Evolutionary conservation across 495 filamentous ascomycete species (phyloP), one percentile per base, ranked within the genome.

Genomic region (Podospora pseudopauciseta): DNA sequence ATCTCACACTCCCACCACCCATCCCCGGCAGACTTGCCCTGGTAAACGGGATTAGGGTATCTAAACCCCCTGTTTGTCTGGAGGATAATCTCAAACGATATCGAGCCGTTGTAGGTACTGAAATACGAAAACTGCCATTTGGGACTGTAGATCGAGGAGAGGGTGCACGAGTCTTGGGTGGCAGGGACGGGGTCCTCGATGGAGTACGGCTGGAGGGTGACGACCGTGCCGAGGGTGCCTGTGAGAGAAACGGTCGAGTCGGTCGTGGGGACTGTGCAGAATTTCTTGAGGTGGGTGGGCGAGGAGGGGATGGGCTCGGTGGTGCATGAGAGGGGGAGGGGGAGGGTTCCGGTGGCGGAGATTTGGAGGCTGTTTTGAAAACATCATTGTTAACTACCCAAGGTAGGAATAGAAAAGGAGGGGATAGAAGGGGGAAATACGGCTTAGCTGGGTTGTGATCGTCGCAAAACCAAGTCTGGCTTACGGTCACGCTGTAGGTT

Each of bases 381-480:
- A 23, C 23, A 13, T 16, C 2, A 11, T 16, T 49, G 39, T 49
- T 49, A 49, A 13, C 1, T 13, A 39, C 0, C 34, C 11, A 1
- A 11, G 11, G 39, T 9, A 49, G 39, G 39, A 0, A 53, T 11
- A 11, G 5, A 54, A 2, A 49, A 4, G 55, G 19, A 11, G 20
- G 2, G 5, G 16, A 18, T 1, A 27, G 1, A 11, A 26, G 39
- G 18, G 16, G 16, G 27, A 11, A 34, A 67, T 65, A 76, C 74
- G 75, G 75, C 63, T 72, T 77, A 18, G 66, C 70, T 0, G 75
- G 69, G 65, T 77, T 67, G 4, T 19, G 26, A 23, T 74, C 73
- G 34, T 75, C 75, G 64, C 76, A 78, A 59, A 65, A 78, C 76
- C 75, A 78, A 16, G 76, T 75, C 53, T 78, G 72, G 59, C 70